These are phyloP conservation scores for Trypanosoma rangeli DNA, from an alignment of 208 protist species.

Conservation along the genomic window DNA sequence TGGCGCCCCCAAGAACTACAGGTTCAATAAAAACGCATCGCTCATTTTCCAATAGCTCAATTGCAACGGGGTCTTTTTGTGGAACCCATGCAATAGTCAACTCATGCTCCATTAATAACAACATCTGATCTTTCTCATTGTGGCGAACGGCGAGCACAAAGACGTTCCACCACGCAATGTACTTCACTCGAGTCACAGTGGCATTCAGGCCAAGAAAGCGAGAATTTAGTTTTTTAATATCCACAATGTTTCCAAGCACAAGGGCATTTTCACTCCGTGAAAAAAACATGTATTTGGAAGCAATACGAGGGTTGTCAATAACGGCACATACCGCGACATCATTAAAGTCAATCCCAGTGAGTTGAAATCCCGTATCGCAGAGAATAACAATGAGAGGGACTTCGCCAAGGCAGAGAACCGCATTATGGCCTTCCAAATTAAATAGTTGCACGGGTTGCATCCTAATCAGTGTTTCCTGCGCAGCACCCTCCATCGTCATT, in stretches of 20 bases:
- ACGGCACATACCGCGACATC: slow-evolving; percentile 32
- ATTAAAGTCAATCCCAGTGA: slow-evolving; percentile 45
- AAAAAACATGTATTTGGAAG: slow-evolving; percentile 28
- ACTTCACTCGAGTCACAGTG: slow-evolving; percentile 70
- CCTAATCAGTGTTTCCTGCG: slow-evolving; percentile 26
- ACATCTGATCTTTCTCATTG: slow-evolving; percentile 58
- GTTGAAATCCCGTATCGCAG: slow-evolving; percentile 35
- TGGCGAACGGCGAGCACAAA: slow-evolving; percentile 54
- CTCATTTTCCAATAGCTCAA: too few species aligned
- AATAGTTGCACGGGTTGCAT: slow-evolving; percentile 55
- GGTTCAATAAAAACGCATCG: too few species aligned
- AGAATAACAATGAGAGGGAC: slow-evolving; percentile 62
- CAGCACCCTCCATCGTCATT: background rate
- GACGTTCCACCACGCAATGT: slow-evolving; percentile 51
- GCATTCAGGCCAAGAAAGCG: slow-evolving; percentile 44
- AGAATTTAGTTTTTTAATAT: slow-evolving; percentile 49
- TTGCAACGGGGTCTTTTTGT: slow-evolving; percentile 3
- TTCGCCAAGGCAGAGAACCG: slow-evolving; percentile 57
- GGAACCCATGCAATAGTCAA: slow-evolving; percentile 1
- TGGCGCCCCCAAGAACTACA: too few species aligned
- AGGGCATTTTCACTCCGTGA: slow-evolving; percentile 25
- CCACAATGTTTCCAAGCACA: slow-evolving; percentile 28
- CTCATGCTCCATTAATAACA: slow-evolving; percentile 32
- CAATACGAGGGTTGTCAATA: slow-evolving; percentile 11
- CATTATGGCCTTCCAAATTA: slow-evolving; percentile 40